These are phyloP conservation scores for Solanum verrucosum DNA, from an alignment of 257 asterid species.

Conservation along the genomic window DNA sequence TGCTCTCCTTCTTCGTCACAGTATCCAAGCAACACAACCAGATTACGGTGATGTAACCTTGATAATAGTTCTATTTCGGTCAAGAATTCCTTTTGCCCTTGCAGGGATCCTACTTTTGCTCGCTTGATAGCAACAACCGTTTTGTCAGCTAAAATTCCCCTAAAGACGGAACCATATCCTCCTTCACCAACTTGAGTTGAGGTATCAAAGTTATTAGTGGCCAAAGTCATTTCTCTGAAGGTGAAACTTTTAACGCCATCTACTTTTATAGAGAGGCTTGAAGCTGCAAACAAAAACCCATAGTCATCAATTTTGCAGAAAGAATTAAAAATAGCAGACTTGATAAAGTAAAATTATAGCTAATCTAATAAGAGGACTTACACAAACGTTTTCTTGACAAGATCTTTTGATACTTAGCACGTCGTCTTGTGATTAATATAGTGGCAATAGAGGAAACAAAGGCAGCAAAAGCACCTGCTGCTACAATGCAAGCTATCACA, in stretches of 20 bases:
- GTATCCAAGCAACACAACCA: conserved; percentile 43
- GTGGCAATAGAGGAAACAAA: conserved; percentile 14
- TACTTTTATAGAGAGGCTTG: conserved; percentile 26
- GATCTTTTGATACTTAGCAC: conserved; percentile 8
- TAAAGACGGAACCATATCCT: conserved; percentile 37
- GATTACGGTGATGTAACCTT: conserved; percentile 39
- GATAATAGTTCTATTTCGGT: conserved; percentile 36
- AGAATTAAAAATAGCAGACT: neutral
- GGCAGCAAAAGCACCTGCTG: conserved; percentile 16
- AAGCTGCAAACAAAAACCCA: conserved; percentile 14
- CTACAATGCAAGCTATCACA: conserved; percentile 16
- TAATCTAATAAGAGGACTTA: conserved; percentile 7
- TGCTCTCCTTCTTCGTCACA: conserved; percentile 79
- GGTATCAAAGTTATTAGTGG: conserved; percentile 21
- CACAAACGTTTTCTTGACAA: conserved; percentile 16
- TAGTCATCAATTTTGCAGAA: neutral
- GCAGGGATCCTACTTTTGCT: conserved; percentile 36
- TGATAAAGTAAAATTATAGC: neutral
- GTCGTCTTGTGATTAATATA: conserved; percentile 15
- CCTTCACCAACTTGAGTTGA: conserved; percentile 37
- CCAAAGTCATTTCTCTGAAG: conserved; percentile 26
- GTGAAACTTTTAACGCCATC: conserved; percentile 30
- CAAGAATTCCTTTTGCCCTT: conserved; percentile 39
- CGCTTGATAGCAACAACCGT: conserved; percentile 32
- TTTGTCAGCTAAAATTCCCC: conserved; percentile 21